Conservation (phyloP, 306 rosid species). For the Delonix regia region DNA sequence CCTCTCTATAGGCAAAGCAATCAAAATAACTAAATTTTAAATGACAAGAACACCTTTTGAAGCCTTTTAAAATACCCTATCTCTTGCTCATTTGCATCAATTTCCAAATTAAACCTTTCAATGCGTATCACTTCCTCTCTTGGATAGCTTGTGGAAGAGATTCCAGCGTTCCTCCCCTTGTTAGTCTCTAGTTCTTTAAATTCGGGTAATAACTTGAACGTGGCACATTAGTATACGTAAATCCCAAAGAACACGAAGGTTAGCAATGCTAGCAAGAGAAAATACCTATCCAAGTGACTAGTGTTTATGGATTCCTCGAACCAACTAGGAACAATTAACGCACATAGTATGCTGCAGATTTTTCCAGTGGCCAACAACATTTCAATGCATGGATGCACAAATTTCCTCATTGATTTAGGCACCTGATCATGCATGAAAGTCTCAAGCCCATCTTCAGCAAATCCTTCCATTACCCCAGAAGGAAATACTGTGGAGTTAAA, state of each 20-base stretch:
- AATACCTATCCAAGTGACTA: slow-evolving; percentile 3
- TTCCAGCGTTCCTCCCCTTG: too few species aligned
- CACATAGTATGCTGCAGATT: neutral
- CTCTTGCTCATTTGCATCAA: too few species aligned
- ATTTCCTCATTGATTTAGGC: neutral
- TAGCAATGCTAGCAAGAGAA: neutral
- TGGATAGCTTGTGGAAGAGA: too few species aligned
- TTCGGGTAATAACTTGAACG: neutral
- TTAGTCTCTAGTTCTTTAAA: neutral
- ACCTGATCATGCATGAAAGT: neutral
- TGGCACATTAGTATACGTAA: neutral
- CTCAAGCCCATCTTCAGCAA: neutral
- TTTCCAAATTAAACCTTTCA: too few species aligned
- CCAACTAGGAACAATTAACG: neutral
- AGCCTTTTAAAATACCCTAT: too few species aligned
- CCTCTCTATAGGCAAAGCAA: too few species aligned
- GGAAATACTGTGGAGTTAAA: slow-evolving; percentile 12
- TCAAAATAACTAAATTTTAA: too few species aligned
- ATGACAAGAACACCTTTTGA: too few species aligned
- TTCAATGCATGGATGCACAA: neutral
- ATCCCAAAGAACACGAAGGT: neutral
- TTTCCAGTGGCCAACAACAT: neutral
- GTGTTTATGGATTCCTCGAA: neutral
- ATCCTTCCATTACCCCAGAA: slow-evolving; percentile 9
- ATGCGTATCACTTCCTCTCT: too few species aligned